Evolutionary conservation across 192 early-diverging fungal genomes (phyloP).

Genomic region (Backusella morwellensis): DNA sequence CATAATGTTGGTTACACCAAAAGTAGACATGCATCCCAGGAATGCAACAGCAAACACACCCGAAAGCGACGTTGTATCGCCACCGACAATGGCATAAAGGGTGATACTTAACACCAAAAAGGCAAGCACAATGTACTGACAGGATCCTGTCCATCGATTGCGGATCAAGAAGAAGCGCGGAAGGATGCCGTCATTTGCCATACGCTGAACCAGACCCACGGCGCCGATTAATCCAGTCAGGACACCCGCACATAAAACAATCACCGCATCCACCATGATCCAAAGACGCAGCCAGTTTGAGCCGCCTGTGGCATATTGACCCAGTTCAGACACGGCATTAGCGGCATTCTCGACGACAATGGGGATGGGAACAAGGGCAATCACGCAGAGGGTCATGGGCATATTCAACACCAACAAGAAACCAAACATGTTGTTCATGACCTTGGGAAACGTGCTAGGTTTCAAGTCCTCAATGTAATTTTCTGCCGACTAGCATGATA

Average conservation of each 20-base stretch:
- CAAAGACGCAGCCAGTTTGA: constrained; percentile 38
- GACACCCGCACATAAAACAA: constrained; percentile 60
- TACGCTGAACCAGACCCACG: constrained; percentile 45
- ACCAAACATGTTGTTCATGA: constrained; percentile 55
- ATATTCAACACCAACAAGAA: constrained; percentile 45
- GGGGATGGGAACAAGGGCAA: constrained; percentile 46
- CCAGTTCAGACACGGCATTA: constrained; percentile 45
- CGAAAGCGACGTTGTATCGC: constrained; percentile 44
- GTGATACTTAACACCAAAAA: constrained; percentile 50
- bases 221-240: constrained; percentile 55
- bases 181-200: constrained; percentile 52
- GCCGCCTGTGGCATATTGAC: constrained; percentile 29
- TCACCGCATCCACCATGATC: constrained; percentile 53
- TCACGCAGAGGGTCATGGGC: constrained; percentile 43
- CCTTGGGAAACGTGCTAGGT: constrained; percentile 53
- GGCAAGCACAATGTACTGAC: constrained; percentile 48
- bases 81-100: constrained; percentile 41
- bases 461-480: constrained; percentile 60
- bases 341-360: constrained; percentile 37
- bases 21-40: constrained; percentile 44
- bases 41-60: constrained; percentile 56
- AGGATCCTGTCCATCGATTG: constrained; percentile 42
- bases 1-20: constrained; percentile 43
- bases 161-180: constrained; percentile 45
- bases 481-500: constrained; percentile 29